Base-by-base conservation (phyloP, 352 stramenopile genomes). In the Phytophthora quininea region DNA sequence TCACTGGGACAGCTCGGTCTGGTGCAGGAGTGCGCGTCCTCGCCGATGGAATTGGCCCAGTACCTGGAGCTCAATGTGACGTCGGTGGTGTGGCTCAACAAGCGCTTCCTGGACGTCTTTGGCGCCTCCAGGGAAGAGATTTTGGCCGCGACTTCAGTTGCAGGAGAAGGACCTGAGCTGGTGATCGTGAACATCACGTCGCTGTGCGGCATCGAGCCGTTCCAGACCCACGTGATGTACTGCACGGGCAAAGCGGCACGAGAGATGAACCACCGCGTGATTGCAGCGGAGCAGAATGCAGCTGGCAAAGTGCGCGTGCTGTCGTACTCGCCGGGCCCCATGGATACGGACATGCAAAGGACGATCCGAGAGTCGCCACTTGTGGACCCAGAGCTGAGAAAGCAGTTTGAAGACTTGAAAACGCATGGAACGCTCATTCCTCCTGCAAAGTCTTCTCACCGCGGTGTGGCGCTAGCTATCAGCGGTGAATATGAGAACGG, bases 61-160 rank as follows among this genome's bases (percentile, higher is more conserved):
- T 89, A 88, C 69, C 88, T 87, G 72, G 79, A 96, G 42, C 72
- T 97, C 30, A 97, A 96, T 57, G 76, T 97, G 11, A 96, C 84
- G 31, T 95, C 85, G 19, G 78, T 92, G 5, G 58, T 92, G 48
- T 96, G 86, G 85, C 68, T 97, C 33, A 94, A 93, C 74, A 91
- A 90, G 56, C 71, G 78, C 8, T 92, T 93, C 55, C 56, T 93
- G 4, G 72, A 90, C 2, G 63, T 76, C 4, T 93, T 86, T 40
- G 82, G 85, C 35, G 77, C 77, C 5, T 77, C 76, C 12, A 69
- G 77, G 1, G 76, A 79, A 30, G 70, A 88, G 49, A 50, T 86
- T 24, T 35, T 64, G 1, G 51, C 48, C 3, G 19, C 48, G 9
- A 29, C n/a, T 56, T 7, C 48, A 30, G 40, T n/a, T 37, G n/a